These are phyloP conservation scores for Verticillium klebahnii DNA, from an alignment of 2,329 filamentous ascomycete genomes.

Conservation along the genomic window DNA sequence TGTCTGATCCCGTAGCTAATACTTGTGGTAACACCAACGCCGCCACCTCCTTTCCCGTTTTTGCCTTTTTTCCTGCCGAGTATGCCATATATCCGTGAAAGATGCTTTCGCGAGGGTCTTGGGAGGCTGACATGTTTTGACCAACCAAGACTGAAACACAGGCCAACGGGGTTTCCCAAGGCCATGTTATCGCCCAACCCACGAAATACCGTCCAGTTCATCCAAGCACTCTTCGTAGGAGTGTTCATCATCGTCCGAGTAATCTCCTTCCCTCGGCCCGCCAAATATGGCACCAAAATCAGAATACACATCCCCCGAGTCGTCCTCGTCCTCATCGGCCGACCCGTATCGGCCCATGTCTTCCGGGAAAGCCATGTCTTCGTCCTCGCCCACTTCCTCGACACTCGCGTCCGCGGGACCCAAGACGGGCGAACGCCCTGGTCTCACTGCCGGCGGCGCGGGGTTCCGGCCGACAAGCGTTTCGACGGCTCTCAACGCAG, in stretches of 20 bases:
- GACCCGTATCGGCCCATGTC: slow-evolving; percentile 38
- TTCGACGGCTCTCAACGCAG: background rate
- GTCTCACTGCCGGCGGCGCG: slow-evolving; percentile 3
- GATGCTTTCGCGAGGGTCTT: background rate
- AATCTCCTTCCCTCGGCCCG: slow-evolving; percentile 18
- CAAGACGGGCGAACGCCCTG: slow-evolving; percentile 14
- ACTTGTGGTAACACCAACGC: background rate
- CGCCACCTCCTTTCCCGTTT: background rate
- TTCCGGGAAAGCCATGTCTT: slow-evolving; percentile 42
- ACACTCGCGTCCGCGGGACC: slow-evolving; percentile 20
- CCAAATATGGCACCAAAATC: slow-evolving; percentile 51
- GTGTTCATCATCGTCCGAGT: slow-evolving; percentile 32
- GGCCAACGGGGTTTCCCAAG: background rate
- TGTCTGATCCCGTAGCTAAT: background rate
- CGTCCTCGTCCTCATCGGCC: slow-evolving; percentile 31
- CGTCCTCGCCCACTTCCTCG: slow-evolving; percentile 39
- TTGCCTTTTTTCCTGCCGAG: background rate
- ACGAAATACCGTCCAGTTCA: slow-evolving; percentile 51
- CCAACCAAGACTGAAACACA: no score
- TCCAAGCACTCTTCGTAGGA: slow-evolving; percentile 52
- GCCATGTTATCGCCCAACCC: slow-evolving; percentile 19
- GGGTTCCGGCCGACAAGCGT: background rate
- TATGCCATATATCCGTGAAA: background rate
- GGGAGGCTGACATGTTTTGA: background rate
- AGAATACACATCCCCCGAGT: slow-evolving; percentile 47